These are phyloP conservation scores for Chlorophyllum brunneum DNA, from an alignment of 768 basidiomycete genomes.

Conservation along the genomic window DNA sequence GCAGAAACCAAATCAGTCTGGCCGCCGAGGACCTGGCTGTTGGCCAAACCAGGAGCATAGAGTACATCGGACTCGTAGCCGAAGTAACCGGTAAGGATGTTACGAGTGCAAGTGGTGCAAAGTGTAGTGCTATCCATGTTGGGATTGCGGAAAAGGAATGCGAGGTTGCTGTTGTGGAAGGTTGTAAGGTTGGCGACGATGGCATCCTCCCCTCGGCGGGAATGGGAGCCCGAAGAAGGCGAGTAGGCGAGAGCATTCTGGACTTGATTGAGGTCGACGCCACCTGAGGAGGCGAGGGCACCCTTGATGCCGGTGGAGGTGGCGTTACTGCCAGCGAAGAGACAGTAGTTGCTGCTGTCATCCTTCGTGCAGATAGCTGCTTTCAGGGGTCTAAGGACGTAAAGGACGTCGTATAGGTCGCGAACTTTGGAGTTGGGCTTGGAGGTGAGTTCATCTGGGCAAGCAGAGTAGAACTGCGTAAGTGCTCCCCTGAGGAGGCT, in stretches of 20 bases:
- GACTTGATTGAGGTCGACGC: constrained; percentile 3
- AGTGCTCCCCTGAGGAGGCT: constrained; percentile 58
- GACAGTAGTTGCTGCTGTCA: constrained; percentile 68
- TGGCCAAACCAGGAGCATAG: constrained; percentile 70
- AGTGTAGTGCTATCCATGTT: constrained; percentile 44
- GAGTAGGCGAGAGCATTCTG: constrained; percentile 18
- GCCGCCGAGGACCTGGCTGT: constrained; percentile 59
- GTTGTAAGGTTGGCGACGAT: constrained; percentile 54
- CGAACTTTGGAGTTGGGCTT: constrained; percentile 45
- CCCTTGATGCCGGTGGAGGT: constrained; percentile 20
- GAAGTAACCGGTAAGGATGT: constrained; percentile 73
- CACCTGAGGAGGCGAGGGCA: constrained; percentile 17
- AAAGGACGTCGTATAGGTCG: constrained; percentile 76
- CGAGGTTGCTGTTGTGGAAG: constrained; percentile 57
- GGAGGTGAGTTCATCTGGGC: constrained; percentile 65
- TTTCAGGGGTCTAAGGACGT: constrained; percentile 61
- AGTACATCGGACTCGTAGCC: constrained; percentile 65
- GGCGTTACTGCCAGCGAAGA: constrained; percentile 39
- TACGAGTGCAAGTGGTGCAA: constrained; percentile 81
- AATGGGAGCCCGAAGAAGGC: constrained; percentile 22
- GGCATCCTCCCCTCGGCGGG: constrained; percentile 26
- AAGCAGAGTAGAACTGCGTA: constrained; percentile 65
- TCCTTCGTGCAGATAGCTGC: constrained; percentile 75
- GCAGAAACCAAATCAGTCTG: constrained; percentile 65
- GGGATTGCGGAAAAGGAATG: constrained; percentile 76